Evolutionary conservation across 2,329 filamentous ascomycete genomes (phyloP), one percentile per base, ranked within the genome.

Genomic region (Aspergillus spinulosporus): DNA sequence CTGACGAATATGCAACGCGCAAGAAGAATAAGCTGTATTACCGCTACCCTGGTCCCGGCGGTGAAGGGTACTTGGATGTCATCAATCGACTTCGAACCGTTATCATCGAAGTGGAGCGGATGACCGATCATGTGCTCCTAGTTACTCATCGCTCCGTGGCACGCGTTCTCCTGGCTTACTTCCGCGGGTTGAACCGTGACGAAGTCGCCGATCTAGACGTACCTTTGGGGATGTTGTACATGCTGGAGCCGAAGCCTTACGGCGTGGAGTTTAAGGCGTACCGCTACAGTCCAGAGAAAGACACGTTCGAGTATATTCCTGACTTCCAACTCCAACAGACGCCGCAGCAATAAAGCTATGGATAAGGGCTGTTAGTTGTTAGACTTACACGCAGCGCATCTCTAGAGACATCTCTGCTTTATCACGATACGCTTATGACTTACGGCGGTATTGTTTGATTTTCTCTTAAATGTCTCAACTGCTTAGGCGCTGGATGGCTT

Each of bases 241-340:
- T 92, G 64, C 88, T 99, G 47, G 93, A 99, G 74, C 94, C 94
- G 62, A 97, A 97, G 80, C 94, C 94, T 0, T 99, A 99, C 64
- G 94, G 94, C 11, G 92, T 97, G 57, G 93, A 96, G 59, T 97
- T 97, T 78, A 93, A 96, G 72, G 93, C 92, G 0, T 99, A 96
- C 79, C 85, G 87, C 59, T 99, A 96, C 77, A 90, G 96, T 69
- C 84, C 90, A 60, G 79, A 82, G 2, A 83, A 78, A 15, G 86
- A 88, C 60, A 91, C 88, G 82, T 99, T 99, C 66, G 86, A 94
- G 57, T 87, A 94, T 70, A 76, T 95, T 45, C 89, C 88, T n/a
- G 82, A 92, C 67, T 97, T 94, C 75, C 86, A 88, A 73, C 83
- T 94, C 31, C 84, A 72, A 56, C 76, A 78, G 63, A 69, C 60